Conservation (phyloP, 768 basidiomycete species). For the Lentinula guzmanii region DNA sequence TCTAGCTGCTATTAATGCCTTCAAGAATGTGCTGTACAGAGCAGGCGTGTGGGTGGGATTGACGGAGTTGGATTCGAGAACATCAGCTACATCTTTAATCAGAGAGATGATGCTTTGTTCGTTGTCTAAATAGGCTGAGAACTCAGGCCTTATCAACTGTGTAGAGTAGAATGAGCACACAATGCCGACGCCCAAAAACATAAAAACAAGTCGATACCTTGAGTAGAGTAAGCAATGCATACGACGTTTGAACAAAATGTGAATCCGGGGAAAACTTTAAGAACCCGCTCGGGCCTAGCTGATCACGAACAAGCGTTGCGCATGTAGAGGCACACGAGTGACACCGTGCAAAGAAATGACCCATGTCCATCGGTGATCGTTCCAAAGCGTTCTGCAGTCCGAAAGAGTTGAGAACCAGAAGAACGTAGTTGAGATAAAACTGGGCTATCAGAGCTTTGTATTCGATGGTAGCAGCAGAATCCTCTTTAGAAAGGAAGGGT, state of each 20-base stretch:
- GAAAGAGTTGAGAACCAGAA: conserved; percentile 91
- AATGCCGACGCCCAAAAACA: background rate
- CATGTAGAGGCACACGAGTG: conserved; percentile 67
- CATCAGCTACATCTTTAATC: conserved; percentile 76
- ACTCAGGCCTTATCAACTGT: conserved; percentile 80
- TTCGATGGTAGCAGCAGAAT: conserved; percentile 19
- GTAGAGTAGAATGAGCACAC: background rate
- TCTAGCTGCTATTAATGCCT: conserved; percentile 64
- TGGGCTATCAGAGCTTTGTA: conserved; percentile 50
- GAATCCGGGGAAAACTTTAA: conserved; percentile 86
- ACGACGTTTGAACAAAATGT: conserved; percentile 87
- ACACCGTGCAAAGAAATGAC: conserved; percentile 79
- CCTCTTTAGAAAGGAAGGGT: conserved; percentile 15
- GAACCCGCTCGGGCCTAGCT: conserved; percentile 69
- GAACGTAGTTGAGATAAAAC: conserved; percentile 83
- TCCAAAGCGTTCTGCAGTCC: conserved; percentile 96
- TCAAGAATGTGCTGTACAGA: conserved; percentile 80
- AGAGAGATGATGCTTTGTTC: conserved; percentile 66
- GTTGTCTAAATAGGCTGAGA: conserved; percentile 68
- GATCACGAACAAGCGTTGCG: conserved; percentile 69
- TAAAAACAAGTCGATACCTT: conserved; percentile 50
- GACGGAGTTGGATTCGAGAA: conserved; percentile 71
- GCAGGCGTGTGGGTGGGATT: conserved; percentile 85
- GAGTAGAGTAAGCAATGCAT: conserved; percentile 86
- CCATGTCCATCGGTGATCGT: conserved; percentile 61